These are phyloP conservation scores for Ustilago xerochloae DNA, from an alignment of 1,284 basidiomycete genomes.

Conservation along the genomic window DNA sequence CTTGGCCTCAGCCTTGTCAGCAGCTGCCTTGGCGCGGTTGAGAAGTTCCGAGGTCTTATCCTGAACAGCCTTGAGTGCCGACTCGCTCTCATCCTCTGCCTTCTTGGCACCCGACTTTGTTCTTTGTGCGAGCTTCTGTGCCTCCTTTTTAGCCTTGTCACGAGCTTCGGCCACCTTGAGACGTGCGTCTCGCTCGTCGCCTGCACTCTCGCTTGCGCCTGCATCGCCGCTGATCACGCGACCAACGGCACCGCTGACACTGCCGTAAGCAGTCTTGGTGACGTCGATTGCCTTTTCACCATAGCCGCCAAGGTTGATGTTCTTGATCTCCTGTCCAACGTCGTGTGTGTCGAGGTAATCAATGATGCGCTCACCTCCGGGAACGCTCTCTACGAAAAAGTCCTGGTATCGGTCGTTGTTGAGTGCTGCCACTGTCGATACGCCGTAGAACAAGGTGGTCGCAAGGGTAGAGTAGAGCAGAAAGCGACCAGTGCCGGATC, in stretches of 20 bases:
- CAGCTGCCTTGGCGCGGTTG: conserved; percentile 69
- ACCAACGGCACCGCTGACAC: conserved; percentile 60
- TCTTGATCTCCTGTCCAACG: conserved; percentile 47
- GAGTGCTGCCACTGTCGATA: conserved; percentile 57
- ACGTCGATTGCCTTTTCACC: conserved; percentile 73
- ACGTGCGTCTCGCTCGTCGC: conserved; percentile 49
- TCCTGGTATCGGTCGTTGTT: conserved; percentile 72
- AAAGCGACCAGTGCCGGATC: conserved; percentile 46
- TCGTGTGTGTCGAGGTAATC: conserved; percentile 61
- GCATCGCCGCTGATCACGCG: conserved; percentile 54
- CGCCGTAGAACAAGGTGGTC: conserved; percentile 63
- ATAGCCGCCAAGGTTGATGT: conserved; percentile 69
- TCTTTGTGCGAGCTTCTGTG: conserved; percentile 42
- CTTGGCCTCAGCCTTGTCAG: conserved; percentile 70
- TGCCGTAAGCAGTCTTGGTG: conserved; percentile 70
- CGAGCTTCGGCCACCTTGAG: conserved; percentile 45
- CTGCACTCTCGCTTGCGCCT: conserved; percentile 34
- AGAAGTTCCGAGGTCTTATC: conserved; percentile 51
- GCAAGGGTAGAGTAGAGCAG: conserved; percentile 49
- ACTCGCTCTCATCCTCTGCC: conserved; percentile 66
- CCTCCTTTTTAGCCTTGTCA: conserved; percentile 45
- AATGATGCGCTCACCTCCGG: conserved; percentile 76
- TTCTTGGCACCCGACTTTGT: conserved; percentile 64
- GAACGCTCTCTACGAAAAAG: conserved; percentile 82
- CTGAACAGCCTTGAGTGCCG: conserved; percentile 41